Percentiles rank a stretch among this genome's conserved stretches.
These are phyloP conservation scores for Trypanosoma platydactyli DNA, from an alignment of 208 protist genomes.

Conservation along the genomic window DNA sequence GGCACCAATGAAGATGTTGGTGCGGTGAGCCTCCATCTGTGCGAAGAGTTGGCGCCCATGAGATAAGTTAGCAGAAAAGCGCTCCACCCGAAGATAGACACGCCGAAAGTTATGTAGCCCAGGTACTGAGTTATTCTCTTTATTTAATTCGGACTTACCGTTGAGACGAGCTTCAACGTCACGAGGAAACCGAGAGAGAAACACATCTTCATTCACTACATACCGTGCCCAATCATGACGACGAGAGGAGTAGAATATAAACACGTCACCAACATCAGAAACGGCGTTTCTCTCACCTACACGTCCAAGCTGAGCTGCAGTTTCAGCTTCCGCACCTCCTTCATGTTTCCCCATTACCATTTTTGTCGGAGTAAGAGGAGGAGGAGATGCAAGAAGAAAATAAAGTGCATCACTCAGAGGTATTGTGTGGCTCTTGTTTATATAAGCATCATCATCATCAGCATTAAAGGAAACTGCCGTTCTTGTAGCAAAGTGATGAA, in stretches of 20 bases:
- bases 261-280: not conserved
- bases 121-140: not conserved
- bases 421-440: not conserved
- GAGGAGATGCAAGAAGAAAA: not conserved
- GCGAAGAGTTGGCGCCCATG: slow-evolving; percentile 5
- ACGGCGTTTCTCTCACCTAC: not conserved
- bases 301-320: not conserved
- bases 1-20: slow-evolving; percentile 18
- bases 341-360: not conserved
- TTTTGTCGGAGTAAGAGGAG: not conserved
- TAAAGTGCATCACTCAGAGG: slow-evolving; percentile 3
- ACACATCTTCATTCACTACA: slow-evolving; percentile 18
- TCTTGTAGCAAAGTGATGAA: too few species aligned
- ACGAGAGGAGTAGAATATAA: slow-evolving; percentile 19
- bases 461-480: too few species aligned
- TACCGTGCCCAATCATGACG: slow-evolving; percentile 20
- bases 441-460: not conserved
- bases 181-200: not conserved
- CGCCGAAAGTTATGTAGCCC: not conserved
- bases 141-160: not conserved
- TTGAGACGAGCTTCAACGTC: not conserved
- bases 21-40: slow-evolving; percentile 2
- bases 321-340: not conserved
- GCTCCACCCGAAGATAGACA: not conserved
- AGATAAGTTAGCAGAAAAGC: not conserved